Evolutionary conservation across 2,329 filamentous ascomycete species (phyloP), one percentile per base, ranked within the genome.

Genomic region (Fusarium buharicum): DNA sequence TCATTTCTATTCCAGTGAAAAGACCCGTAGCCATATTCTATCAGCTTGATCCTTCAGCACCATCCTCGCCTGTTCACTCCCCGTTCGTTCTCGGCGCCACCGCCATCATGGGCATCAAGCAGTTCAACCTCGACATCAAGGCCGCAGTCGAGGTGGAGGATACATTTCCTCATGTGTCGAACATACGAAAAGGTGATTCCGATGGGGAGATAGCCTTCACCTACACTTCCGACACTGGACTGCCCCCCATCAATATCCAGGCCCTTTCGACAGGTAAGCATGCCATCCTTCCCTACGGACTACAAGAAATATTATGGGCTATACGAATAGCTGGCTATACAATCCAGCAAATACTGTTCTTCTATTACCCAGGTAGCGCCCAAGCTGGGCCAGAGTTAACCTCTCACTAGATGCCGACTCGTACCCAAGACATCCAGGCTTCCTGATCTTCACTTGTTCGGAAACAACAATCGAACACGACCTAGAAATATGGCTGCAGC

Each of bases 161-260:
- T 38, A 79, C 75, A 8, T 77, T 86, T 41, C 62, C 77, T 1
- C 76, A 81, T 44, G 78, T 95, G 43, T 76, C 76, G 43, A 71
- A 80, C 30, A 76, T 96, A 20, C 76, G 77, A 30, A 77, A 79
- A 31, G 90, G 90, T 14, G 86, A 88, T 6, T 88, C 90, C 28
- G 90, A 94, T 73, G 91, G 90, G 46, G 86, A 90, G 53, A 80
- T 96, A 53, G 82, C 82, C 13, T 90, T 94, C 72, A 79, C 75
- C 5, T 90, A 79, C 58, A 60, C 50, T 10, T 72, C 43, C 13
- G 48, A 77, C 49, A 40, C 69, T 3, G 38, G 45, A 8, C 52
- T 77, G 3, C 34, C 57, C 1, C 60, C 72, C 14, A 54, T 82
- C 5, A 66, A 74, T 18, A 72, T 84, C 8, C 77, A 73, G 16